Percentiles rank a stretch among this genome's conserved stretches.
Evolutionary conservation across 177 flowering plant genomes (phyloP).

Genomic region (Vitis hybrid): DNA sequence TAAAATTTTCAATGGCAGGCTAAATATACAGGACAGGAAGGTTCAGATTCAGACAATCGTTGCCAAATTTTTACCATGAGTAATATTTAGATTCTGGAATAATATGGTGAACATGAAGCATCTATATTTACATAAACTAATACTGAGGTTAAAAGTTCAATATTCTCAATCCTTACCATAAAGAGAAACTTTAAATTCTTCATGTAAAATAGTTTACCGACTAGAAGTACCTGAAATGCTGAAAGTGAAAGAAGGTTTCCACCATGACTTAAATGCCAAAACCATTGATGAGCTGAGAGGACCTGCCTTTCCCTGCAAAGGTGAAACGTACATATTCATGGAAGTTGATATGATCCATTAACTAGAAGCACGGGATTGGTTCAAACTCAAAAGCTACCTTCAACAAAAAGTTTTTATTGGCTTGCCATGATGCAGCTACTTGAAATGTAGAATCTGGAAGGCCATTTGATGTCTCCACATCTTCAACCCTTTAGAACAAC

Average conservation of each 20-base stretch:
- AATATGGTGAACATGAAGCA: too few relatives aligned
- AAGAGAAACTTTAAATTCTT: neutral
- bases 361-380: neutral
- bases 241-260: constrained; percentile 94
- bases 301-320: constrained; percentile 78
- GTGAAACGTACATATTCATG: neutral
- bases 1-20: too few relatives aligned
- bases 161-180: neutral
- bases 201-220: neutral
- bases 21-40: too few relatives aligned
- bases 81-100: too few relatives aligned
- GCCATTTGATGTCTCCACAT: constrained; percentile 40
- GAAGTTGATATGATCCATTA: neutral
- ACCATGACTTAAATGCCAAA: constrained; percentile 95
- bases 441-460: constrained; percentile 72
- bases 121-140: too few relatives aligned
- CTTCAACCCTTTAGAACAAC: constrained; percentile 47
- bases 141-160: too few relatives aligned
- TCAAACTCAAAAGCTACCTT: constrained; percentile 54
- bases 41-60: too few relatives aligned
- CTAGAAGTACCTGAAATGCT: constrained; percentile 66
- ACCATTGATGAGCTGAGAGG: constrained; percentile 73
- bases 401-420: constrained; percentile 84
- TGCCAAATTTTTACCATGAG: too few relatives aligned
- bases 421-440: constrained; percentile 96